A percentile compares a stretch with the other conserved stretches of the same genome.
Conservation (phyloP, 2,329 filamentous ascomycete genomes). For the Geosmithia putterillii region DNA sequence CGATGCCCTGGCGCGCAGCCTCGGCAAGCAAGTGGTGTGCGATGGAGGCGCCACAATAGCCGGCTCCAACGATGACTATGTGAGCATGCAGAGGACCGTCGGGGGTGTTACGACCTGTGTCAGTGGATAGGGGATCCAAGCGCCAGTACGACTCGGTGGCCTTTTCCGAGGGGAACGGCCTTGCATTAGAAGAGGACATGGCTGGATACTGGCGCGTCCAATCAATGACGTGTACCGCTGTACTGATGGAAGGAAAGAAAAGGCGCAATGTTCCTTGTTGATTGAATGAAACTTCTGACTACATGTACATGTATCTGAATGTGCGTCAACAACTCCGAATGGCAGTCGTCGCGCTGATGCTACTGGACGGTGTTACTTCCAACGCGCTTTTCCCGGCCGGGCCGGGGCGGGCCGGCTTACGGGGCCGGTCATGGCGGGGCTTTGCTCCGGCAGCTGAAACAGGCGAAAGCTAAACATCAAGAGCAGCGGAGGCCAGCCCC, state of each 20-base stretch:
- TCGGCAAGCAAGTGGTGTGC: constrained; percentile 18
- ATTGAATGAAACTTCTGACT: not conserved
- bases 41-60: constrained; percentile 26
- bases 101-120: constrained; percentile 23
- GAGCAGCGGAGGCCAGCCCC: too few relatives aligned
- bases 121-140: constrained; percentile 9
- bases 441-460: too few relatives aligned
- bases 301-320: too few relatives aligned
- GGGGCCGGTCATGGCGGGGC: too few relatives aligned
- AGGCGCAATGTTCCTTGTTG: not conserved
- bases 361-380: not conserved
- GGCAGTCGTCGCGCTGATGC: not conserved
- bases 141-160: not conserved
- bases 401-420: too few relatives aligned
- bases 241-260: not conserved
- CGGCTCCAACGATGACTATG: constrained; percentile 32
- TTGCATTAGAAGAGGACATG: not conserved
- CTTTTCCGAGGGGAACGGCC: not conserved
- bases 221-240: not conserved
- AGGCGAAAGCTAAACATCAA: too few relatives aligned
- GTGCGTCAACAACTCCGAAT: too few relatives aligned
- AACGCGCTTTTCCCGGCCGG: too few relatives aligned
- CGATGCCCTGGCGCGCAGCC: constrained; percentile 3
- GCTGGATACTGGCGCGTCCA: not conserved
- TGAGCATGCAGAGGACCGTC: constrained; percentile 23